These are phyloP conservation scores for Penicillium herquei DNA, from an alignment of 495 filamentous ascomycete species.

Conservation along the genomic window DNA sequence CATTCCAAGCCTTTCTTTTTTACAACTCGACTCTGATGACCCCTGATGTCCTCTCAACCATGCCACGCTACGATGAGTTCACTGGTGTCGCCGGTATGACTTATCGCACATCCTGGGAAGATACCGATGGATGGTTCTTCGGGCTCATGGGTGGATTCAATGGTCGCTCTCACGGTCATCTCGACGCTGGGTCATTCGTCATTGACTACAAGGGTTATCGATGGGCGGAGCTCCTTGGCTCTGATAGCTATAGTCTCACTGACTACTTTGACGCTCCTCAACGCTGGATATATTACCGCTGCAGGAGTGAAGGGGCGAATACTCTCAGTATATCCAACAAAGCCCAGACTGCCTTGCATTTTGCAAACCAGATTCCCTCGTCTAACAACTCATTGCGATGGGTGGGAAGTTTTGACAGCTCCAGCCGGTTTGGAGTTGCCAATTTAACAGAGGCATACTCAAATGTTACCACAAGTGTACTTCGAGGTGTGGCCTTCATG, in stretches of 20 bases:
- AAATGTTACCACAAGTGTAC: not conserved
- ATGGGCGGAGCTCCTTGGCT: not conserved
- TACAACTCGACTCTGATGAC: not conserved
- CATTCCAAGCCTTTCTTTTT: not conserved
- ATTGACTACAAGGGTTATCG: not conserved
- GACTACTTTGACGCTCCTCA: not conserved
- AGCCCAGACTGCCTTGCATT: not conserved
- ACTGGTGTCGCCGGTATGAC: not conserved
- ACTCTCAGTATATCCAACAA: not conserved
- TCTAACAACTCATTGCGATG: not conserved
- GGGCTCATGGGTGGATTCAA: not conserved
- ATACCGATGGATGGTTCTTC: not conserved
- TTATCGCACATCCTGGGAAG: not conserved
- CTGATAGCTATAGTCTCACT: not conserved
- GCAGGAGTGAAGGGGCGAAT: not conserved
- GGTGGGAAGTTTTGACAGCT: not conserved
- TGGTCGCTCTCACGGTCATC: not conserved
- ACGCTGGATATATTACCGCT: not conserved
- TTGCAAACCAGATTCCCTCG: not conserved
- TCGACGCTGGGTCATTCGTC: not conserved
- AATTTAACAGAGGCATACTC: not conserved
- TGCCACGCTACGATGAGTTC: not conserved
- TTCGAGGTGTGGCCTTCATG: not conserved
- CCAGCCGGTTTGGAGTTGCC: not conserved
- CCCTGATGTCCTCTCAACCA: not conserved